Percentiles rank a stretch among this genome's conserved stretches.
Conservation (phyloP, 805 yeast genomes). For the Schwanniomyces vanrijiae region DNA sequence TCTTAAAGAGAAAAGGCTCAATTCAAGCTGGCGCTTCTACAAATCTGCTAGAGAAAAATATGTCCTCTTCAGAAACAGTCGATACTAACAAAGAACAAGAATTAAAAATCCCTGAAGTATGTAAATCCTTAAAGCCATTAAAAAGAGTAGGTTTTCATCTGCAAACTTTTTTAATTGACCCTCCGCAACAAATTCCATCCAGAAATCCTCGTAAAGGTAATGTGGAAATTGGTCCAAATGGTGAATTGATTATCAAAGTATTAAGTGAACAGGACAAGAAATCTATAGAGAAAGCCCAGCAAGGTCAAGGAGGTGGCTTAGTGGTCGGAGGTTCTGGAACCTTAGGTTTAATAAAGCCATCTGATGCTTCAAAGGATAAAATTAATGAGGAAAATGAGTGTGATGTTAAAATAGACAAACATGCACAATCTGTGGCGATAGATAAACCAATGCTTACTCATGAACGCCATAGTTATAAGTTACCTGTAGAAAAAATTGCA, state of each 20-base stretch:
- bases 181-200: slow-evolving; percentile 90
- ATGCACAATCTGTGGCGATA: slow-evolving; percentile 24
- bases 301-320: slow-evolving; percentile 58
- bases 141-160: slow-evolving; percentile 45
- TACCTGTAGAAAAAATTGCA: slow-evolving; percentile 44
- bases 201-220: slow-evolving; percentile 80
- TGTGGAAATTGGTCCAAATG: slow-evolving; percentile 56
- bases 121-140: slow-evolving; percentile 30
- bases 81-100: not conserved
- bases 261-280: slow-evolving; percentile 52
- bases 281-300: slow-evolving; percentile 39
- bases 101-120: slow-evolving; percentile 20
- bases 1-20: slow-evolving; percentile 26
- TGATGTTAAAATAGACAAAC: slow-evolving; percentile 10
- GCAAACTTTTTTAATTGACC: slow-evolving; percentile 42
- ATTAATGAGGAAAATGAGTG: slow-evolving; percentile 16
- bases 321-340: slow-evolving; percentile 82
- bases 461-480: slow-evolving; percentile 21
- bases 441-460: slow-evolving; percentile 33
- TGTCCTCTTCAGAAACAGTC: slow-evolving; percentile 5
- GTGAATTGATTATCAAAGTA: slow-evolving; percentile 53
- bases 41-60: not conserved
- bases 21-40: slow-evolving; percentile 1
- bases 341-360: slow-evolving; percentile 40
- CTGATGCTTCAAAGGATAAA: slow-evolving; percentile 6